Evolutionary conservation across 345 rosid species (phyloP).

Genomic region (Kandelia obovata): DNA sequence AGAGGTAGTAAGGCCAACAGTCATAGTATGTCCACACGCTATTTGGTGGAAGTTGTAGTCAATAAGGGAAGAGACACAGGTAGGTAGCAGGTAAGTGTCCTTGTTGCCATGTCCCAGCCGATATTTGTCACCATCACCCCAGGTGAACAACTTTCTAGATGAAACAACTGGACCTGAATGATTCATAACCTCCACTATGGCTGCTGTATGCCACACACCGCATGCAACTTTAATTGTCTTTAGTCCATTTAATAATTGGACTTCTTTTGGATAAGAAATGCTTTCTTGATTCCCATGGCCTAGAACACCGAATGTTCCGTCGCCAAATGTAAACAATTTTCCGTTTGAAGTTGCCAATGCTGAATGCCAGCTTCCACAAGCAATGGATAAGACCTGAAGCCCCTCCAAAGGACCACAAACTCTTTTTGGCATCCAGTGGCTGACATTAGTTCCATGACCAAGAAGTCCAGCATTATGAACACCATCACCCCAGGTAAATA

Average conservation of each 20-base stretch:
- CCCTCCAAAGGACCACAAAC: conserved; percentile 83
- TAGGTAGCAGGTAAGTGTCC: conserved; percentile 77
- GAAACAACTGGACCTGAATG: conserved; percentile 51
- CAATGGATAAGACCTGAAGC: conserved; percentile 75
- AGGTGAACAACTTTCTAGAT: conserved; percentile 79
- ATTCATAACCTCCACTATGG: conserved; percentile 76
- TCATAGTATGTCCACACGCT: conserved; percentile 81
- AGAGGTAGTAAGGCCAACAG: conserved; percentile 88
- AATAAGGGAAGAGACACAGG: conserved; percentile 73
- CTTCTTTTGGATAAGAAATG: conserved; percentile 69
- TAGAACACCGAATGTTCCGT: conserved; percentile 79
- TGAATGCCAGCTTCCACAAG: conserved; percentile 95
- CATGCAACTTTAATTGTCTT: conserved; percentile 87
- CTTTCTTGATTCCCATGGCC: conserved; percentile 92
- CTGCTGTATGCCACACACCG: conserved; percentile 95
- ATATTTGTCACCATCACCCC: conserved; percentile 95
- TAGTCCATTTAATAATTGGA: conserved; percentile 58
- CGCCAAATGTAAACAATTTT: conserved; percentile 86
- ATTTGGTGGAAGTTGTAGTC: conserved; percentile 91
- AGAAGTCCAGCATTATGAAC: conserved; percentile 72
- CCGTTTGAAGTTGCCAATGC: conserved; percentile 87
- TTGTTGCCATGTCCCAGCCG: conserved; percentile 90
- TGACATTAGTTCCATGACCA: conserved; percentile 77
- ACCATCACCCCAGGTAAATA: conserved; percentile 95
- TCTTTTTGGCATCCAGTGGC: conserved; percentile 94